Evolutionary conservation across 495 filamentous ascomycete species (phyloP).

Genomic region (Aspergillus avenaceus): DNA sequence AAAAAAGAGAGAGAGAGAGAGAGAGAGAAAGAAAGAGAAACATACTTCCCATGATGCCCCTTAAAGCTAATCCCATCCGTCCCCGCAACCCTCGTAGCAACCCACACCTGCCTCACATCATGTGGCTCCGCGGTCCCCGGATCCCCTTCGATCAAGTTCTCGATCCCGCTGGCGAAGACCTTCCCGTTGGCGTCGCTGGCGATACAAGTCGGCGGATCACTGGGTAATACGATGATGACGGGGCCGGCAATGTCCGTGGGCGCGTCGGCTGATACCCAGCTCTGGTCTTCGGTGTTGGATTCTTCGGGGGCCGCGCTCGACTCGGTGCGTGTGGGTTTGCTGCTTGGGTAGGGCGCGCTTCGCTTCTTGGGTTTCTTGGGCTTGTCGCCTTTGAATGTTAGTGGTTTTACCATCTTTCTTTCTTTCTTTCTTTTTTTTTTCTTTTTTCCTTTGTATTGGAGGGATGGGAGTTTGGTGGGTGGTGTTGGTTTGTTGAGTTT

Average conservation of each 20-base stretch:
- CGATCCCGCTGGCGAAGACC: slow-evolving; percentile 72
- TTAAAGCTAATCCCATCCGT: slow-evolving; percentile 81
- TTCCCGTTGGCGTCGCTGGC: slow-evolving; percentile 81
- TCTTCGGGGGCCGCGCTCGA: slow-evolving; percentile 27
- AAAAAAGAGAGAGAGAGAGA: not conserved
- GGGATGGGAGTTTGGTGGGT: slow-evolving; percentile 3
- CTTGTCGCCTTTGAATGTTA: slow-evolving; percentile 96
- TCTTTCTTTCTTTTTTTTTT: slow-evolving; percentile 19
- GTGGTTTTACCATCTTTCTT: slow-evolving; percentile 64
- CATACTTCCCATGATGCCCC: slow-evolving; percentile 77
- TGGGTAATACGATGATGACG: slow-evolving; percentile 74
- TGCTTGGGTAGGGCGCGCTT: slow-evolving; percentile 22
- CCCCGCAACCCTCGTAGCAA: slow-evolving; percentile 80
- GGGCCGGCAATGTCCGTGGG: slow-evolving; percentile 77
- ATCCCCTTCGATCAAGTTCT: slow-evolving; percentile 79
- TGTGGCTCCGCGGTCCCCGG: slow-evolving; percentile 82
- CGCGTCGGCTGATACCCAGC: slow-evolving; percentile 84
- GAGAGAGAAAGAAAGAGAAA: slow-evolving; percentile 7
- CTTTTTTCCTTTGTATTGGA: slow-evolving; percentile 4
- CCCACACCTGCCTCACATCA: slow-evolving; percentile 92
- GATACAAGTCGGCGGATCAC: slow-evolving; percentile 61
- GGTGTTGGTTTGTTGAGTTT: slow-evolving; percentile 1
- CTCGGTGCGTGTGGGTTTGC: slow-evolving; percentile 37
- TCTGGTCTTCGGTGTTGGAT: slow-evolving; percentile 59
- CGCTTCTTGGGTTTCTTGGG: slow-evolving; percentile 79